phyloP scores from a whole-genome alignment of 2,329 filamentous ascomycete genomes.

The Pseudogymnoascus sp. region DNA sequence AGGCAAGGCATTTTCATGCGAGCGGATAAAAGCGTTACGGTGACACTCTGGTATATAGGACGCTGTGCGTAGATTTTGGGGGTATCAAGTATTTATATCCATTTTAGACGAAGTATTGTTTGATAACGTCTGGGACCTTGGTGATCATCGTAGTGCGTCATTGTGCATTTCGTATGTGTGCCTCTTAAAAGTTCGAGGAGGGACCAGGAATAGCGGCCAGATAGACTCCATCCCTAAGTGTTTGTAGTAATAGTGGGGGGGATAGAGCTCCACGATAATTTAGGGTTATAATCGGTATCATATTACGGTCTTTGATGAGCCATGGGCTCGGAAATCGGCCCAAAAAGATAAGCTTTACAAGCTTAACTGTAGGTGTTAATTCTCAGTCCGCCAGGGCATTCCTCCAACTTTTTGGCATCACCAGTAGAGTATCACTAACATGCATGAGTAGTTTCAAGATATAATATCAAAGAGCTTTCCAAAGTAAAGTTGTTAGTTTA shows the following conservation, averaged over 20 bases:
- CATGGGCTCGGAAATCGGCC: not conserved
- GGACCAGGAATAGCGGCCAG: not conserved
- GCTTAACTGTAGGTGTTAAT: too few relatives aligned
- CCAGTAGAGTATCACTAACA: not conserved
- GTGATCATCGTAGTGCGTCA: not conserved
- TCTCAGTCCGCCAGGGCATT: not conserved
- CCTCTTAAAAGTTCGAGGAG: not conserved
- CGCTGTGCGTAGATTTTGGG: not conserved
- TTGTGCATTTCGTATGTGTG: not conserved
- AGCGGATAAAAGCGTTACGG: slow-evolving; percentile 6
- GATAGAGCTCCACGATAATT: not conserved
- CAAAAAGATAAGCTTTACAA: not conserved
- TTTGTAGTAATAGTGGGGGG: not conserved
- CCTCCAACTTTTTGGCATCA: not conserved
- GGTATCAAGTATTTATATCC: not conserved
- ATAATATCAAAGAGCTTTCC: not conserved
- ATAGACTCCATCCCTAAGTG: not conserved
- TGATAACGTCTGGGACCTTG: not conserved
- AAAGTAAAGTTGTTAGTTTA: not conserved
- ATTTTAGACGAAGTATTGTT: not conserved
- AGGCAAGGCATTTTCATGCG: slow-evolving; percentile 1
- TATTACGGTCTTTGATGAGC: not conserved
- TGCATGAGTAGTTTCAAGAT: not conserved
- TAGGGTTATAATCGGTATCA: not conserved
- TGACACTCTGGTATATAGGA: slow-evolving; percentile 5